Conservation (phyloP, 2,329 filamentous ascomycete genomes). For the Penicillium sp. region DNA sequence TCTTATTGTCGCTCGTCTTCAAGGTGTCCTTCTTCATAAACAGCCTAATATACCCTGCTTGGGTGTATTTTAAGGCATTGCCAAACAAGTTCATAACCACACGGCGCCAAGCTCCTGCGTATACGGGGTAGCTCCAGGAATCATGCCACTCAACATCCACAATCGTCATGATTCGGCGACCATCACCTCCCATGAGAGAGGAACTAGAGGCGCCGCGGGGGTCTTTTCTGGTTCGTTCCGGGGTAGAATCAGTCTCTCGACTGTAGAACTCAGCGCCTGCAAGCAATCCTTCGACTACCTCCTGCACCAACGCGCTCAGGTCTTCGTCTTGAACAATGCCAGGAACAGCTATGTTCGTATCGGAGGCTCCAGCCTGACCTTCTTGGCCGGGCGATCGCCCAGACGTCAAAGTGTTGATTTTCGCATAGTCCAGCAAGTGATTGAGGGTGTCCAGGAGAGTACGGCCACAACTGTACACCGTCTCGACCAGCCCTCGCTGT, state of each 20-base stretch:
- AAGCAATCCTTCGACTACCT: constrained; percentile 22
- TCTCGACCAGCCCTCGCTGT: constrained; percentile 35
- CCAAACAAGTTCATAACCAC: constrained; percentile 53
- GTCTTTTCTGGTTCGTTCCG: background rate
- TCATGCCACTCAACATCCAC: constrained; percentile 46
- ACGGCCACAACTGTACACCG: constrained; percentile 43
- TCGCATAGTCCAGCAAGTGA: constrained; percentile 36
- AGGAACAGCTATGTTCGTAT: background rate
- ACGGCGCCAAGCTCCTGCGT: constrained; percentile 50
- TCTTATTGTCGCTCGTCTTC: background rate
- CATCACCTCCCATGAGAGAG: background rate
- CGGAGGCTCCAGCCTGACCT: background rate
- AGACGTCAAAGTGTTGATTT: constrained; percentile 27
- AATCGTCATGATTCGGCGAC: constrained; percentile 22
- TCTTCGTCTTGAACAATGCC: constrained; percentile 12
- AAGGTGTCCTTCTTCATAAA: constrained; percentile 19
- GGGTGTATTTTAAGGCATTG: constrained; percentile 53
- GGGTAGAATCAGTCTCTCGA: constrained; percentile 2
- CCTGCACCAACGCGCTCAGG: constrained; percentile 16
- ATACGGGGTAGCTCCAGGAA: constrained; percentile 48
- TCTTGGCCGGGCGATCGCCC: background rate
- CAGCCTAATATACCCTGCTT: constrained; percentile 41
- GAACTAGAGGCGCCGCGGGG: background rate
- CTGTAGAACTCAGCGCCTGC: constrained; percentile 18
- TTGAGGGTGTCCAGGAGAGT: constrained; percentile 48